Conservation (phyloP, 179 eudicot species). For the Silene vulgaris region DNA sequence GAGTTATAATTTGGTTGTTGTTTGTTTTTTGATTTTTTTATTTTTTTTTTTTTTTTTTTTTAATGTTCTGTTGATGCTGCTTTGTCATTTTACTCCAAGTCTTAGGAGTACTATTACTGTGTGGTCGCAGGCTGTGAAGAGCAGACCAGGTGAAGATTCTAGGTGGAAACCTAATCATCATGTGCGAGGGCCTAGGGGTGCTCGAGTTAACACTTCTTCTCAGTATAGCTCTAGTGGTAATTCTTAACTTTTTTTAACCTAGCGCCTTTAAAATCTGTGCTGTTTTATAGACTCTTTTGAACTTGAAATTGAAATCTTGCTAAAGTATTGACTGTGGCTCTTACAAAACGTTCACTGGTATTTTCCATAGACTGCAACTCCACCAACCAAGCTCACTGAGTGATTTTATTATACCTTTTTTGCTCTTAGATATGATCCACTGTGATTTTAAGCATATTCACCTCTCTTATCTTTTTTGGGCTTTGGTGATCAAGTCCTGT, state of each 20-base stretch:
- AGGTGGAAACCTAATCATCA: slow-evolving; percentile 35
- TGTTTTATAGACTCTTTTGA: neutral
- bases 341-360: neutral
- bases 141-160: slow-evolving; percentile 31
- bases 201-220: slow-evolving; percentile 33
- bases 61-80: neutral
- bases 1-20: no score
- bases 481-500: no score
- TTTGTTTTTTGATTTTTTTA: no score
- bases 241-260: slow-evolving; percentile 2
- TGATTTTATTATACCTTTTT: neutral
- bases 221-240: slow-evolving; percentile 35
- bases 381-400: neutral
- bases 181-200: slow-evolving; percentile 33
- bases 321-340: neutral
- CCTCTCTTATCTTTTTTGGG: neutral
- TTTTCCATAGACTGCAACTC: neutral
- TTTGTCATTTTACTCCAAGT: neutral
- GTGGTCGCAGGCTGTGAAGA: slow-evolving; percentile 32
- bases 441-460: neutral
- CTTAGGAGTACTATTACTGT: neutral
- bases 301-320: neutral
- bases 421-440: neutral
- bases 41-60: no score
- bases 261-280: slow-evolving; percentile 6